Percentiles rank a stretch among this genome's conserved stretches.
Evolutionary conservation across 1,284 basidiomycete genomes (phyloP).

Genomic region (Gymnopus androsaceus): DNA sequence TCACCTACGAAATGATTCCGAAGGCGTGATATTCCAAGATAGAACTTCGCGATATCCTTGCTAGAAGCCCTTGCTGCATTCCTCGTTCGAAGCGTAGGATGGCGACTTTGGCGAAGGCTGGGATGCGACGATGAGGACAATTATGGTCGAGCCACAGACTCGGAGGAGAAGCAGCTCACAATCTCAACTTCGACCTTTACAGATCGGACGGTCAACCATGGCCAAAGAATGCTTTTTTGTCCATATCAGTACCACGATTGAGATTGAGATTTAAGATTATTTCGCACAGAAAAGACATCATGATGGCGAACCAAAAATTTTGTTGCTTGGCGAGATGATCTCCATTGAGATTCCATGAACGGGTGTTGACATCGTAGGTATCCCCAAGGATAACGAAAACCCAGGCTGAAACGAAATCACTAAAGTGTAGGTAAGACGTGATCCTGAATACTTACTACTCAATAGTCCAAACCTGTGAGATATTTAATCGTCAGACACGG

Average conservation of each 20-base stretch:
- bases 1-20: constrained; percentile 64
- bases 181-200: constrained; percentile 76
- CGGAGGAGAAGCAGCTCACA: constrained; percentile 50
- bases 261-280: neutral
- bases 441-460: constrained; percentile 45
- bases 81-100: constrained; percentile 67
- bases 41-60: constrained; percentile 65
- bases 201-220: constrained; percentile 75
- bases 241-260: neutral
- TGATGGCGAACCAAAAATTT: constrained; percentile 75
- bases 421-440: neutral
- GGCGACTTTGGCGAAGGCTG: constrained; percentile 68
- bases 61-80: constrained; percentile 71
- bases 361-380: constrained; percentile 58
- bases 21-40: constrained; percentile 73
- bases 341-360: constrained; percentile 59
- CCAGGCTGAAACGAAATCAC: constrained; percentile 42
- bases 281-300: constrained; percentile 72
- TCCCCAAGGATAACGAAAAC: constrained; percentile 70
- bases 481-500: neutral
- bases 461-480: constrained; percentile 52
- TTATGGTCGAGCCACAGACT: neutral
- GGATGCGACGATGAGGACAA: neutral
- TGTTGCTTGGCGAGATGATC: constrained; percentile 63
- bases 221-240: constrained; percentile 57